Evolutionary conservation across 345 rosid species (phyloP).

Genomic region (Geranium rotundifolium): DNA sequence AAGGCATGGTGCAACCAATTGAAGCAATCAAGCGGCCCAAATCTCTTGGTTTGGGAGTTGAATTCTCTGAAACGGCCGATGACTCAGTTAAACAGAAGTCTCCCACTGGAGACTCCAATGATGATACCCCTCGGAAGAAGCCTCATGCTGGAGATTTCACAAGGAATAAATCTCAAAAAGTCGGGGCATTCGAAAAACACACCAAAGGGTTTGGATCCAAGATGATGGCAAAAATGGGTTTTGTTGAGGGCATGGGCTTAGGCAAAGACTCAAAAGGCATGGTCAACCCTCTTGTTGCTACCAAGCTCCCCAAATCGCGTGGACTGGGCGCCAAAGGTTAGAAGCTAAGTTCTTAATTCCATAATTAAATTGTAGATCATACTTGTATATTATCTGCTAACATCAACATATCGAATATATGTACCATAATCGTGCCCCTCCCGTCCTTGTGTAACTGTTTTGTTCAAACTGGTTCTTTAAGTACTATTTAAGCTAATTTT

Average conservation of each 20-base stretch:
- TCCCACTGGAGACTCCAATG: neutral
- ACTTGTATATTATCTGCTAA: too few species aligned
- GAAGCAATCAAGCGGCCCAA: conserved; percentile 30
- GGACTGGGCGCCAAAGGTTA: conserved; percentile 50
- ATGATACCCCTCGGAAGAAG: neutral
- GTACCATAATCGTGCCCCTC: too few species aligned
- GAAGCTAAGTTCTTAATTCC: neutral
- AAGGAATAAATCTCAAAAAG: neutral
- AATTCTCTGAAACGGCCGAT: conserved; percentile 1
- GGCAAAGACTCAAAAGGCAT: conserved; percentile 77
- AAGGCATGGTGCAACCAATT: conserved; percentile 26
- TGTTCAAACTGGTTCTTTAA: too few species aligned
- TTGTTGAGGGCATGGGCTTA: conserved; percentile 71
- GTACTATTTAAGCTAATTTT: too few species aligned
- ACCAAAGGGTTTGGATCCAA: conserved; percentile 83
- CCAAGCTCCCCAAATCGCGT: conserved; percentile 49
- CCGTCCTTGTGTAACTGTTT: too few species aligned
- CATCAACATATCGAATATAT: too few species aligned
- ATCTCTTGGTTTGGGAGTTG: conserved; percentile 27
- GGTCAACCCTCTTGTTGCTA: conserved; percentile 47
- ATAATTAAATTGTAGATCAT: too few species aligned
- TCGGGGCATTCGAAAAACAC: conserved; percentile 74
- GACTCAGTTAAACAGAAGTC: neutral
- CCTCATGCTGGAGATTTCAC: neutral
- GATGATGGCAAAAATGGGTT: conserved; percentile 93